A percentile compares a stretch with the other conserved stretches of the same genome.
Evolutionary conservation across 768 basidiomycete species (phyloP).

Genomic region (Tephrocybe rancida): DNA sequence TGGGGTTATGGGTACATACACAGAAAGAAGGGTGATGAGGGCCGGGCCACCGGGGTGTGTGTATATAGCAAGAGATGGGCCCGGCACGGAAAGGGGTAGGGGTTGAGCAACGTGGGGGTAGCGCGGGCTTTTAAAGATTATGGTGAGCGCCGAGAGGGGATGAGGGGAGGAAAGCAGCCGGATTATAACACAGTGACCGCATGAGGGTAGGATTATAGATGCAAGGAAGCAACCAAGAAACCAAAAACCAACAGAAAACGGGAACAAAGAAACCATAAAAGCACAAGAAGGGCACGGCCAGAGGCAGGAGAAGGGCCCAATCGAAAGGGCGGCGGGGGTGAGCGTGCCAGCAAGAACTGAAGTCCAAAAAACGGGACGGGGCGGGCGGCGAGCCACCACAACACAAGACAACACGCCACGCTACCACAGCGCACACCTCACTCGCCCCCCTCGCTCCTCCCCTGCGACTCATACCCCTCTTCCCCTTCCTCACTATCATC

Average conservation of each 20-base stretch:
- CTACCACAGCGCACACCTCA: too few relatives aligned
- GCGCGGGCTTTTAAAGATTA: too few relatives aligned
- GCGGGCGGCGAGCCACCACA: too few relatives aligned
- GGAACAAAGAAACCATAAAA: neutral
- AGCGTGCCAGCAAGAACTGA: neutral
- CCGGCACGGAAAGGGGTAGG: too few relatives aligned
- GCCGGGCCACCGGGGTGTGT: too few relatives aligned
- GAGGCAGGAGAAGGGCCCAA: neutral
- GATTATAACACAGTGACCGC: conserved; percentile 7
- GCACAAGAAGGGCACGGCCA: neutral
- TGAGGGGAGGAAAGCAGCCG: neutral
- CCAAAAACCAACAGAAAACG: neutral
- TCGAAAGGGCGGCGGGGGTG: neutral
- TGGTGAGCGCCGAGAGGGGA: too few relatives aligned
- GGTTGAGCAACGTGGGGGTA: too few relatives aligned
- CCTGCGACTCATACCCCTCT: conserved; percentile 21
- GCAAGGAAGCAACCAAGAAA: neutral
- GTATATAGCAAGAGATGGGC: too few relatives aligned
- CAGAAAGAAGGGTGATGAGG: too few relatives aligned
- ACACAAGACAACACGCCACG: too few relatives aligned
- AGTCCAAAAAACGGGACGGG: neutral
- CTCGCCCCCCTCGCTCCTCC: conserved; percentile 16
- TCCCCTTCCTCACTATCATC: conserved; percentile 20
- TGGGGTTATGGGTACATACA: too few relatives aligned
- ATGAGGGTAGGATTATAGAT: neutral